Base-by-base conservation (phyloP, 2,329 filamentous ascomycete genomes). In the Xylaria sp. region DNA sequence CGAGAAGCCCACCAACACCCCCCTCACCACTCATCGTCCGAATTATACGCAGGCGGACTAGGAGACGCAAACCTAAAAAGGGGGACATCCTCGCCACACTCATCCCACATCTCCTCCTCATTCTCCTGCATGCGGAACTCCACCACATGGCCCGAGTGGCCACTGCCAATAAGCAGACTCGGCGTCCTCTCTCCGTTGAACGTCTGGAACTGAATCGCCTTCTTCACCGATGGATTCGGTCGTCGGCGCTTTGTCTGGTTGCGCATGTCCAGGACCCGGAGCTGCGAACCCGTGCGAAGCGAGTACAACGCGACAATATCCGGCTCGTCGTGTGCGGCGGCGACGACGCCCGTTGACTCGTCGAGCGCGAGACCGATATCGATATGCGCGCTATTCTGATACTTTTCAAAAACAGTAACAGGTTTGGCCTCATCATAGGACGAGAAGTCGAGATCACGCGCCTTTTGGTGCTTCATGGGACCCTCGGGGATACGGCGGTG, bases 361-460 rank as follows among this genome's bases (percentile, higher is more conserved):
- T 79, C 76, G 3, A 80, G 76, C 55, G 83, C 82, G 64, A 85
- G 78, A 0, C 83, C 84, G 8, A 80, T 74, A 16, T 78, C 70
- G 48, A 79, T 70, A 49, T 78, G 76, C 0, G 78, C 78, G 0
- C 69, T 68, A 67, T 86, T 87, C 35, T 68, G 67, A 69, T 84
- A 84, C 2, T 69, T 75, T 0, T 75, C 72, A 59, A 86, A 86
- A 0, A 56, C 56, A 7, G 86, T 67, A 1, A 83, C 66, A 0
- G 83, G 77, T 4, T 53, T 62, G 0, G 71, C 67, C 4, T 66
- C 63, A 55, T 67, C 66, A 1, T 64, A 16, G 48, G 13, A 9
- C n/a, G 44, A 37, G 19, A 16, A 39, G 6, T 19, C 2, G 13
- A 10, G 3, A 19, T 11, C 8, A 11, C 34, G 11, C 19, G 16